Conservation (phyloP, 78 protist species). For the Bodo saltans region DNA sequence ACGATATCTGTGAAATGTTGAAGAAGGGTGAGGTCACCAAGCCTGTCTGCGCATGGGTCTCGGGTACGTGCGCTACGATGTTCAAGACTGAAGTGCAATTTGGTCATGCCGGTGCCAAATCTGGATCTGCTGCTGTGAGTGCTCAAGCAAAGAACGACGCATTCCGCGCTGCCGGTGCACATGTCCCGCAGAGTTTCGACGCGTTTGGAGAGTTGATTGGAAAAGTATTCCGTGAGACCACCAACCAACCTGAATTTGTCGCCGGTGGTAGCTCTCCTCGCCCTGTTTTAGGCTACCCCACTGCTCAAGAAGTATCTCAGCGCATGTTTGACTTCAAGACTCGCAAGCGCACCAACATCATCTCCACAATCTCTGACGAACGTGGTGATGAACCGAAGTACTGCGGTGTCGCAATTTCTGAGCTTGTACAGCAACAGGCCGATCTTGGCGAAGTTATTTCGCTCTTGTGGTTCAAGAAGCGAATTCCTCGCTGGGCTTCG, state of each 20-base stretch:
- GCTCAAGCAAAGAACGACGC: slow-evolving; percentile 81
- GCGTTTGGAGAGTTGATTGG: slow-evolving; percentile 58
- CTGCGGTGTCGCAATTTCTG: slow-evolving; percentile 73
- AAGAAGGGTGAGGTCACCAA: slow-evolving; percentile 73
- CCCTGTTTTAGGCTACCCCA: no score
- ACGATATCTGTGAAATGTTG: slow-evolving; percentile 64
- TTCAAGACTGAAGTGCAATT: slow-evolving; percentile 58
- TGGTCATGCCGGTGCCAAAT: slow-evolving; percentile 91
- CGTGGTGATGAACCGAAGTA: slow-evolving; percentile 88
- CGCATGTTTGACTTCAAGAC: slow-evolving; percentile 81
- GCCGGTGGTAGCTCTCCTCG: no score
- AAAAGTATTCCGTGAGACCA: not conserved
- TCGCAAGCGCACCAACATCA: slow-evolving; percentile 76
- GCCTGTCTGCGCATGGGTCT: slow-evolving; percentile 86
- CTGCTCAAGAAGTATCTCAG: no score
- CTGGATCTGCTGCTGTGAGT: slow-evolving; percentile 57
- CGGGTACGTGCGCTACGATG: slow-evolving; percentile 83
- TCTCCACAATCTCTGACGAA: slow-evolving; percentile 87
- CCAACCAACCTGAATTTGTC: not conserved
- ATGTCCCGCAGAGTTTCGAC: slow-evolving; percentile 83
- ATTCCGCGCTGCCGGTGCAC: slow-evolving; percentile 71
- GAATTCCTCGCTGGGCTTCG: slow-evolving; percentile 72
- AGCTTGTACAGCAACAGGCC: slow-evolving; percentile 58
- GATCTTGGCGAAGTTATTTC: slow-evolving; percentile 74
- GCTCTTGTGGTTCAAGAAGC: slow-evolving; percentile 85